phyloP scores from a whole-genome alignment of 2,329 filamentous ascomycete species.

The Pseudogymnoascus sp. region DNA sequence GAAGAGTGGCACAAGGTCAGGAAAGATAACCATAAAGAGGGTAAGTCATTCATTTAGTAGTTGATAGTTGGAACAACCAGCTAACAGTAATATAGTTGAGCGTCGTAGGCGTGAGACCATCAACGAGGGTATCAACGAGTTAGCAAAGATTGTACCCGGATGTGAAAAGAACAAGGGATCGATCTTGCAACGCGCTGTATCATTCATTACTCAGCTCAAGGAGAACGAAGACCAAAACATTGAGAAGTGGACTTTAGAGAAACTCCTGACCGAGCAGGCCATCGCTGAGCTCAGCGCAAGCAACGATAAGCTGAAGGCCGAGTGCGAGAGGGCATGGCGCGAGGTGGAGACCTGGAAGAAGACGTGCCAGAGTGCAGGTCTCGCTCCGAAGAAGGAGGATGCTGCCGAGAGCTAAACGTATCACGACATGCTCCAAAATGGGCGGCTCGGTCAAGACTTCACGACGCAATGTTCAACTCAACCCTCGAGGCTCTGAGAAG shows the following conservation, averaged over 20 bases:
- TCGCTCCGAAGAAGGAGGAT: slow-evolving; percentile 41
- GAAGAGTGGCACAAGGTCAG: slow-evolving; percentile 97
- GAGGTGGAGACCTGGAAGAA: slow-evolving; percentile 76
- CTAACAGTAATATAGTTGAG: slow-evolving; percentile 58
- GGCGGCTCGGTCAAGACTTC: slow-evolving; percentile 15
- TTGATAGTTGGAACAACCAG: not conserved
- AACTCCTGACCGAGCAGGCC: slow-evolving; percentile 80
- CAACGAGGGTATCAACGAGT: slow-evolving; percentile 96
- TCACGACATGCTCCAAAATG: slow-evolving; percentile 19
- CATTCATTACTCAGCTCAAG: slow-evolving; percentile 89
- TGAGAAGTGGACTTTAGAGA: slow-evolving; percentile 88
- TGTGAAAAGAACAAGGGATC: slow-evolving; percentile 99
- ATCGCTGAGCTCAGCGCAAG: slow-evolving; percentile 80
- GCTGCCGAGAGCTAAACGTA: slow-evolving; percentile 16
- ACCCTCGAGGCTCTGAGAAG: slow-evolving; percentile 7
- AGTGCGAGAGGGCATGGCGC: slow-evolving; percentile 68
- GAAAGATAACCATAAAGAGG: slow-evolving; percentile 98
- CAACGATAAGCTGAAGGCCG: slow-evolving; percentile 77
- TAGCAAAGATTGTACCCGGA: slow-evolving; percentile 93
- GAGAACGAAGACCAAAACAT: slow-evolving; percentile 92
- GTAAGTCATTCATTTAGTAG: slow-evolving; percentile 40
- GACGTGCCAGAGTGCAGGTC: slow-evolving; percentile 51
- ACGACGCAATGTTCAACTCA: slow-evolving; percentile 8
- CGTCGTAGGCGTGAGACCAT: slow-evolving; percentile 94
- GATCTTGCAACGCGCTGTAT: slow-evolving; percentile 84